Evolutionary conservation across 2,329 filamentous ascomycete genomes (phyloP).

Genomic region (Fusarium chuoi): DNA sequence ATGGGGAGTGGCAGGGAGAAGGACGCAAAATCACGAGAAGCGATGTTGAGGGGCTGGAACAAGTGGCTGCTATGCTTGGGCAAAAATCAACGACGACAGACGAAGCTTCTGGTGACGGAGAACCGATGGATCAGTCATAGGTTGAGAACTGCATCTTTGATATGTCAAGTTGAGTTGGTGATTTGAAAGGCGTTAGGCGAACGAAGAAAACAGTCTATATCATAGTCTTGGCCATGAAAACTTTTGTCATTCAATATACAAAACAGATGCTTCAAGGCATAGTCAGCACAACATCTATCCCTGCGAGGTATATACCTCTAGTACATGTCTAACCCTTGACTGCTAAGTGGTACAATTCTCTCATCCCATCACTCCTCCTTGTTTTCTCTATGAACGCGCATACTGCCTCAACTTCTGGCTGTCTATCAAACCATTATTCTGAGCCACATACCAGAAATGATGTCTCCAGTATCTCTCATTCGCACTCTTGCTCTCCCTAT

Average conservation of each 20-base stretch:
- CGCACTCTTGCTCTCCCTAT: constrained; percentile 25
- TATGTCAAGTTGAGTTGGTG: background rate
- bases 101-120: constrained; percentile 9
- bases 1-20: constrained; percentile 71
- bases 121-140: constrained; percentile 47
- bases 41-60: constrained; percentile 69
- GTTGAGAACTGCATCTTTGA: background rate
- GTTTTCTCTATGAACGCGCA: background rate
- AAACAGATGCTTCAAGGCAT: constrained; percentile 11
- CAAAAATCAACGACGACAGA: constrained; percentile 1
- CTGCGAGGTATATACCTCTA: constrained; percentile 37
- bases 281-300: constrained; percentile 15
- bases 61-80: constrained; percentile 58
- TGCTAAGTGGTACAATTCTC: background rate
- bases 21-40: constrained; percentile 60
- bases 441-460: constrained; percentile 61
- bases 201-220: constrained; percentile 12
- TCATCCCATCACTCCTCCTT: background rate
- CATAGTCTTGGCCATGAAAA: background rate
- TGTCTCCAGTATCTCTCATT: constrained; percentile 57
- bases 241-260: constrained; percentile 24
- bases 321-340: constrained; percentile 15
- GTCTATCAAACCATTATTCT: constrained; percentile 53
- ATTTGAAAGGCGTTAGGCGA: constrained; percentile 20
- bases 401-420: constrained; percentile 7